Evolutionary conservation across 1,284 basidiomycete species (phyloP), one percentile per base, ranked within the genome.

Genomic region (Trichosporon faecale): DNA sequence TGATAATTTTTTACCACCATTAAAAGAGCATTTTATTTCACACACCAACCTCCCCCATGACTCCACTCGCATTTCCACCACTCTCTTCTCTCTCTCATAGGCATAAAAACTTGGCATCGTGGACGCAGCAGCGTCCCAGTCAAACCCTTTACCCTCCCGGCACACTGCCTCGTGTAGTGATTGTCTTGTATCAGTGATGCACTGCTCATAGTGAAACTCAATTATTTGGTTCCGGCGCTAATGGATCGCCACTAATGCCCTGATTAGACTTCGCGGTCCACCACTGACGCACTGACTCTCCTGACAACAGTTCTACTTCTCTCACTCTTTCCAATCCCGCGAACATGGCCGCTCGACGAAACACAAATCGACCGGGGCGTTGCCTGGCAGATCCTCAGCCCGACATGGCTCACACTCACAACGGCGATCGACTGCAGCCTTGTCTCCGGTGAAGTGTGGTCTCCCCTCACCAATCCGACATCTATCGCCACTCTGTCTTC

Each of bases 161-260:
- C 40, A 14, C 40, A 44, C 40, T 44, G 40, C 40, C 40, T 44
- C 40, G 40, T 37, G 40, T 44, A 44, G 40, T 44, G 40, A 44
- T 35, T 52, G n/a, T 63, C 69, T 49, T 57, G 35, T 66, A 21
- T 66, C 49, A 21, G 46, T 37, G 23, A 66, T 52, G 52, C 49
- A 31, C 27, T n/a, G 49, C 31, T 44, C 44, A 25, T 31, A 25
- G 44, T 60, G 18, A 31, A 18, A 40, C 46, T 11, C 66, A n/a
- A 40, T 18, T 29, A 14, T 21, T 14, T 31, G 29, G 12, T 57
- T n/a, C 31, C 29, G 18, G 21, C 46, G 14, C 40, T 37, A 18
- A n/a, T 65, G n/a, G 9, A 65, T 25, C 12, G 4, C 63, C 8
- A 18, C 14, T 65, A 14, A 35, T n/a, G n/a, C n/a, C n/a, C n/a